Percentiles rank a stretch among this genome's conserved stretches.
phyloP scores from a whole-genome alignment of 352 stramenopile genomes.

The Phytophthora agathidicida region DNA sequence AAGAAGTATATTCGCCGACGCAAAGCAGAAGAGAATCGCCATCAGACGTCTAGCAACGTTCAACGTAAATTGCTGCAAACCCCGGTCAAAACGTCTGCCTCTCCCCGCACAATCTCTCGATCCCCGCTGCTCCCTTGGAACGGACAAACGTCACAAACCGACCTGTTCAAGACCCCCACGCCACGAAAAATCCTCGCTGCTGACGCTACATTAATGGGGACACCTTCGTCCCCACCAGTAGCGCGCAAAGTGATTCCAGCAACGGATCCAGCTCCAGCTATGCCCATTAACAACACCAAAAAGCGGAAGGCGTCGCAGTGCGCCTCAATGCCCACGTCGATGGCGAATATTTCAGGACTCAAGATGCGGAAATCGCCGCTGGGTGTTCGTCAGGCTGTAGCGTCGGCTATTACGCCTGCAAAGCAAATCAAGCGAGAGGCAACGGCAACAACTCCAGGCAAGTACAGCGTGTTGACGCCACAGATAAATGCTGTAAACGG shows the following conservation, averaged over 20 bases:
- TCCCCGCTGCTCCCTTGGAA: constrained; percentile 55
- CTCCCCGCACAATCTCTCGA: constrained; percentile 15
- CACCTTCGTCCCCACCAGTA: constrained; percentile 19
- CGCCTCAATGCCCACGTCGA: constrained; percentile 24
- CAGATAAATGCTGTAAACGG: background rate
- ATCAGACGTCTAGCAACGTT: constrained; percentile 35
- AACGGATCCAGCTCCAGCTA: constrained; percentile 12
- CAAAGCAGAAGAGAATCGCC: constrained; percentile 54
- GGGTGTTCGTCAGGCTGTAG: constrained; percentile 7
- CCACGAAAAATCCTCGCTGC: constrained; percentile 22
- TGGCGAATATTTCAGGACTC: constrained; percentile 14
- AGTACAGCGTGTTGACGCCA: constrained; percentile 9
- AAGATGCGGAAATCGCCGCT: constrained; percentile 17
- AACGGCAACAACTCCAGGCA: constrained; percentile 10
- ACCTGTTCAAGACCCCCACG: constrained; percentile 31
- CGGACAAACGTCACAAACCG: constrained; percentile 30
- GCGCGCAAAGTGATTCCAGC: constrained; percentile 18
- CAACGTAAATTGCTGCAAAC: constrained; percentile 82
- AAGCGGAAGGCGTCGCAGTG: constrained; percentile 32
- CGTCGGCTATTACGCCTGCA: constrained; percentile 19
- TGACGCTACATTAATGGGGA: background rate
- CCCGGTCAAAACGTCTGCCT: constrained; percentile 49
- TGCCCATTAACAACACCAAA: constrained; percentile 16
- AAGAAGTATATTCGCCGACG: constrained; percentile 64
- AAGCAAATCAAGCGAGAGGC: constrained; percentile 32